phyloP scores from a whole-genome alignment of 2,329 filamentous ascomycete genomes.

The Arthrobotrys pseudoclavata region DNA sequence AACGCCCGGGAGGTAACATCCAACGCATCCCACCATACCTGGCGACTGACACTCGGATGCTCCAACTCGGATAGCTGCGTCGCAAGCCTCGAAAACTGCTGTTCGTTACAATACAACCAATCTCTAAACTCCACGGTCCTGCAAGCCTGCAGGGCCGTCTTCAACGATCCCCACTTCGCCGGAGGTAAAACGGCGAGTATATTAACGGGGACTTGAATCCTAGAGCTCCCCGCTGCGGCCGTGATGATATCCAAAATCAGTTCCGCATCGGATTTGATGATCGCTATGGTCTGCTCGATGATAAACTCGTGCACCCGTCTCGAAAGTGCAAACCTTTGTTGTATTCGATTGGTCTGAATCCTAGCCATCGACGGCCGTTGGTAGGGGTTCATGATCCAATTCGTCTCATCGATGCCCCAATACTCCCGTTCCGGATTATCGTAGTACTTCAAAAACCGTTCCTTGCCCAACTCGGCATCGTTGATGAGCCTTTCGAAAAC shows the following conservation, averaged over 20 bases:
- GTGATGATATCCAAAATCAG: constrained; percentile 57
- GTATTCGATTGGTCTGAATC: constrained; percentile 47
- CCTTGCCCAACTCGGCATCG: constrained; percentile 49
- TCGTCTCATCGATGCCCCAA: constrained; percentile 56
- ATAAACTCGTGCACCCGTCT: constrained; percentile 58
- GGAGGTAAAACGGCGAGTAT: constrained; percentile 47
- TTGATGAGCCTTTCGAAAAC: constrained; percentile 51
- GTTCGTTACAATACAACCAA: constrained; percentile 58
- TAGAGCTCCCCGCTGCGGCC: constrained; percentile 43
- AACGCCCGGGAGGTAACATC: constrained; percentile 45
- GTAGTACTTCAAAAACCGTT: constrained; percentile 58
- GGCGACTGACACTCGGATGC: constrained; percentile 33
- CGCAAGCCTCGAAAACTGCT: constrained; percentile 53
- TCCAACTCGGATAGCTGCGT: constrained; percentile 53
- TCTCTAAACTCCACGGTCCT: constrained; percentile 56
- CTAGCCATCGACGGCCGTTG: constrained; percentile 45
- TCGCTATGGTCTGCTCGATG: constrained; percentile 54
- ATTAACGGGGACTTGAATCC: constrained; percentile 55
- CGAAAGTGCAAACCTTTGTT: constrained; percentile 54
- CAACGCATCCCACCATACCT: constrained; percentile 59
- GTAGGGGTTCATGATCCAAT: constrained; percentile 59
- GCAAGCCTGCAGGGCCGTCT: constrained; percentile 39
- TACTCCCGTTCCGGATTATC: constrained; percentile 58
- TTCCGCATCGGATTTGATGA: constrained; percentile 56
- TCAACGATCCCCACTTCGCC: constrained; percentile 44